phyloP scores from a whole-genome alignment of 306 rosid species.

The Ammopiptanthus mongolicus region DNA sequence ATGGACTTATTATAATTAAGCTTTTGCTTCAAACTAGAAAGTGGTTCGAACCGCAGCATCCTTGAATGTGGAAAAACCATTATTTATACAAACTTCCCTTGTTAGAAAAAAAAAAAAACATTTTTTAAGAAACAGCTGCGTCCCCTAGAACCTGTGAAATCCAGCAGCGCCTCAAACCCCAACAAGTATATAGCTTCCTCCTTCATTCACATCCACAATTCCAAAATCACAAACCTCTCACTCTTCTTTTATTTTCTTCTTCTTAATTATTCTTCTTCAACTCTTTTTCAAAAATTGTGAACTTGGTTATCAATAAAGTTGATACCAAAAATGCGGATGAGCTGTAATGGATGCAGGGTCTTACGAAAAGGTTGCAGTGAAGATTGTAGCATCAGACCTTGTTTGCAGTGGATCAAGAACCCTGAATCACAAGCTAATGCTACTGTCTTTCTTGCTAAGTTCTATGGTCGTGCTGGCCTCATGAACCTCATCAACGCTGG shows the following conservation, averaged over 20 bases:
- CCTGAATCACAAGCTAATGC: conserved; percentile 90
- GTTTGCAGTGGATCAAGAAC: conserved; percentile 82
- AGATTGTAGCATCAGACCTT: conserved; percentile 84
- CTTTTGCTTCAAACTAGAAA: not conserved
- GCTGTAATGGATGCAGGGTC: conserved; percentile 91
- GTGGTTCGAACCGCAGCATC: conserved; percentile 34
- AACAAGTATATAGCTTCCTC: conserved; percentile 21
- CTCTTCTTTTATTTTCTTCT: not conserved
- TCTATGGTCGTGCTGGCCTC: conserved; percentile 98
- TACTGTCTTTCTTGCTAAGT: conserved; percentile 89
- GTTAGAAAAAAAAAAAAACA: not conserved
- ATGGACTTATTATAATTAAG: not conserved
- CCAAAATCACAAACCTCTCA: not conserved
- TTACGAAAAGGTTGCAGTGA: conserved; percentile 89
- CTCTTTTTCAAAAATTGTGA: not conserved
- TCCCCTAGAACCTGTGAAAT: conserved; percentile 36
- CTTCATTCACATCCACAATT: not conserved
- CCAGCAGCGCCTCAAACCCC: conserved; percentile 44
- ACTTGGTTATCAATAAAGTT: not conserved
- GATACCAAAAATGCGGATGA: conserved; percentile 72
- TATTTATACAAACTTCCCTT: not conserved
- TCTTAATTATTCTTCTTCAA: not conserved
- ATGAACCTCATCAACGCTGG: conserved; percentile 87
- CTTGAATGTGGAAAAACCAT: conserved; percentile 54
- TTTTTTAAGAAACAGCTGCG: conserved; percentile 38